A percentile compares a stretch with the other conserved stretches of the same genome.
Evolutionary conservation across 495 filamentous ascomycete genomes (phyloP).

Genomic region (Aspergillus bridgeri): DNA sequence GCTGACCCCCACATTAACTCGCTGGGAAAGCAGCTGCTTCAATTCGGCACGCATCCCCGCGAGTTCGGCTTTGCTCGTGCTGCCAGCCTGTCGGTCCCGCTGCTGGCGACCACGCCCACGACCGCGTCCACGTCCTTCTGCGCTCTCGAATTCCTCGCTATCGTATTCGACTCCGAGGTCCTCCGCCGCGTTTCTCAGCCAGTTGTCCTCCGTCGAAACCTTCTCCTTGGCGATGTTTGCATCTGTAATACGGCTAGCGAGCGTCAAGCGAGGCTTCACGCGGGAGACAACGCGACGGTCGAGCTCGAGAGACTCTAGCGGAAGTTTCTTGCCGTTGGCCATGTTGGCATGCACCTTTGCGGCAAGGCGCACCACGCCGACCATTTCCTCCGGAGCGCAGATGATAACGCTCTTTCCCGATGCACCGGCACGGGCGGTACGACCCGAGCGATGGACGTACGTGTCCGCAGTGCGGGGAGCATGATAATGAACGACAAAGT

Average conservation of each 20-base stretch:
- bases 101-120: conserved; percentile 65
- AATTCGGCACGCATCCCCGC: conserved; percentile 42
- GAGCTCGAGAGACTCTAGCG: conserved; percentile 74
- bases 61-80: conserved; percentile 67
- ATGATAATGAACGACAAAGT: conserved; percentile 91
- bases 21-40: conserved; percentile 58
- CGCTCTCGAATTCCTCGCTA: conserved; percentile 72
- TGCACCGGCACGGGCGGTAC: conserved; percentile 80
- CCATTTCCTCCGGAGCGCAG: conserved; percentile 87
- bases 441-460: conserved; percentile 94
- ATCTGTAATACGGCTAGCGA: conserved; percentile 85
- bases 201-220: conserved; percentile 75
- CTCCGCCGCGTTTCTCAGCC: conserved; percentile 79
- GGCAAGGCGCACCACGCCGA: conserved; percentile 75
- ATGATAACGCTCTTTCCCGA: conserved; percentile 79
- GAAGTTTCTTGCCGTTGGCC: conserved; percentile 52
- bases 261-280: conserved; percentile 65
- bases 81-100: conserved; percentile 67
- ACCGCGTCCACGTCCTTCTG: conserved; percentile 62
- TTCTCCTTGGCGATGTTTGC: conserved; percentile 81
- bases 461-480: conserved; percentile 86
- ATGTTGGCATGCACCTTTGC: conserved; percentile 74
- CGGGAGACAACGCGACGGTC: conserved; percentile 74
- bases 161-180: conserved; percentile 94
- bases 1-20: conserved; percentile 88